Conservation (phyloP, 2,329 filamentous ascomycete genomes). For the Pseudocercospora cruenta region DNA sequence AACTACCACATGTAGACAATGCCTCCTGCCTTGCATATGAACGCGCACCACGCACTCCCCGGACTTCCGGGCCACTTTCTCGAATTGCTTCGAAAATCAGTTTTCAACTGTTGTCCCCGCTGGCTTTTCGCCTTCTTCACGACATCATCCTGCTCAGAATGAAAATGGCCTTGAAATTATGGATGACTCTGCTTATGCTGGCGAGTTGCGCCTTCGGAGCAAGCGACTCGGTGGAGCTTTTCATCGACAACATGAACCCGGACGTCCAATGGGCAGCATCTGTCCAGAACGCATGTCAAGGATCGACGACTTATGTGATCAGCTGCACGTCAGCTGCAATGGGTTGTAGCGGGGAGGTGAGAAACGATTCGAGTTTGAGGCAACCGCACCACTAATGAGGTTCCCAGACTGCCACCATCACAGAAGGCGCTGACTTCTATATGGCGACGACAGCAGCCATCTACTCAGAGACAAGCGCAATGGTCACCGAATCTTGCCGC, state of each 20-base stretch:
- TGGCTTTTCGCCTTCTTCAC: background rate
- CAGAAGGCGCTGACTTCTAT: conserved; percentile 28
- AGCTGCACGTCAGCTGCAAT: conserved; percentile 29
- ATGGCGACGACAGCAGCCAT: conserved; percentile 30
- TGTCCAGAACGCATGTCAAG: conserved; percentile 29
- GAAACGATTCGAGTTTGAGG: background rate
- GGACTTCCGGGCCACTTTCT: background rate
- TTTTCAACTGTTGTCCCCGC: no score
- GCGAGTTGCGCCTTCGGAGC: background rate
- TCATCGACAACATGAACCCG: conserved; percentile 33
- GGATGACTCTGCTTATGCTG: background rate
- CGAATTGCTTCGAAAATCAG: no score
- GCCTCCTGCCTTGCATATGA: background rate
- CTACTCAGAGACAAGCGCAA: conserved; percentile 30
- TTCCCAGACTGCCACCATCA: conserved; percentile 30
- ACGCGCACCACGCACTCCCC: background rate
- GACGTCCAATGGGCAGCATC: conserved; percentile 31
- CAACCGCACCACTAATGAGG: background rate
- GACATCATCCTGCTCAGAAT: background rate
- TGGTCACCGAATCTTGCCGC: conserved; percentile 29
- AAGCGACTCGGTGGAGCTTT: conserved; percentile 23
- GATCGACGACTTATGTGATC: conserved; percentile 31
- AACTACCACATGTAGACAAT: background rate
- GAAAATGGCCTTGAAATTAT: background rate
- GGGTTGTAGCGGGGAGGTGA: conserved; percentile 20